Conservation (phyloP, 352 stramenopile genomes). For the Achlya hypogyna region DNA sequence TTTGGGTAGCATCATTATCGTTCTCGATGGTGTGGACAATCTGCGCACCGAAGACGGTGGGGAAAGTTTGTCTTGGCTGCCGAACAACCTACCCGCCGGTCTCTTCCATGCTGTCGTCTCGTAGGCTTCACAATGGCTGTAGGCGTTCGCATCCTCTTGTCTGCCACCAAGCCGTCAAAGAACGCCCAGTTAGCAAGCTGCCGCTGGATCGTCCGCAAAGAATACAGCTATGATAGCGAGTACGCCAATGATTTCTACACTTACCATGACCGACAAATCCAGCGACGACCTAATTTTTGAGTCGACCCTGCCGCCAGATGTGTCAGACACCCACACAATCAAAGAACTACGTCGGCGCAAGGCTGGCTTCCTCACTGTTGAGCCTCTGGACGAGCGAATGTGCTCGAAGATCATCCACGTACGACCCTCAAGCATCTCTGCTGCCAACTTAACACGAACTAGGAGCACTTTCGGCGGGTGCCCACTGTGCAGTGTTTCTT, state of each 20-base stretch:
- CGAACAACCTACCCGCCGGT: slow-evolving; percentile 48
- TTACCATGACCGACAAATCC: not conserved
- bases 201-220: slow-evolving; percentile 34
- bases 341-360: slow-evolving; percentile 57
- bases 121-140: not conserved
- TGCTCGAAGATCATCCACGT: slow-evolving; percentile 57
- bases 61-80: slow-evolving; percentile 77
- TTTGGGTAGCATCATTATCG: slow-evolving; percentile 59
- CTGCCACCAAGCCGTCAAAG: slow-evolving; percentile 37
- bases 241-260: slow-evolving; percentile 21
- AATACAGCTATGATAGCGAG: slow-evolving; percentile 55
- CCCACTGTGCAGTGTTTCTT: not conserved
- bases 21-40: slow-evolving; percentile 75
- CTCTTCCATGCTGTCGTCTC: not conserved
- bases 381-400: slow-evolving; percentile 54
- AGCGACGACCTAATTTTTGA: slow-evolving; percentile 66
- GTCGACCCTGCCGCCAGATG: slow-evolving; percentile 29
- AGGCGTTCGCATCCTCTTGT: slow-evolving; percentile 65
- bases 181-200: slow-evolving; percentile 32
- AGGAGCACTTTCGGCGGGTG: slow-evolving; percentile 10
- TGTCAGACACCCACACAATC: slow-evolving; percentile 59
- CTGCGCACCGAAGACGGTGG: slow-evolving; percentile 72
- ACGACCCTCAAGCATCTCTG: not conserved
- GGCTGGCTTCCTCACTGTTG: slow-evolving; percentile 49
- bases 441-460: not conserved